Evolutionary conservation across 495 filamentous ascomycete genomes (phyloP), one percentile per base, ranked within the genome.

Genomic region (Pseudevernia furfuracea): DNA sequence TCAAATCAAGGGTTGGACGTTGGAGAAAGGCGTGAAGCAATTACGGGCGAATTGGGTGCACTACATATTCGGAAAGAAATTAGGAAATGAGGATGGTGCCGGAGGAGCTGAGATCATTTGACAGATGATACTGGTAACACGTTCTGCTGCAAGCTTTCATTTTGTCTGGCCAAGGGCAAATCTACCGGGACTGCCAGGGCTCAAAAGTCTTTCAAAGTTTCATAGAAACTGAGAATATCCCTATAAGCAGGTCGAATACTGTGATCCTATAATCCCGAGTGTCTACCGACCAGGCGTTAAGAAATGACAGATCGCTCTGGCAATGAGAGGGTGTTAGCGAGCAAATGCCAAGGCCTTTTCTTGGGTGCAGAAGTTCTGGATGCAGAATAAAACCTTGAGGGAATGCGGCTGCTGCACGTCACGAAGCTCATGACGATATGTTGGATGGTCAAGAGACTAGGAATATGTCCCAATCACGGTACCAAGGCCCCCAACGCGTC

Each of bases 31-130:
- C 10, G 80, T 91, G 32, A 76, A 75, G 69, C 81, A 77, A 67
- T 75, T 97, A 52, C 85, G 82, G 21, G 77, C 81, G 34, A 97
- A 98, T 71, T 97, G 91, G 87, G 84, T 77, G 61, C 77, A 79
- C 44, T 97, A 96, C 72, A 81, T 91, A 21, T 92, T 89, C 73
- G 92, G 89, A 37, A 52, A 57, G 9, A 58, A 17, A 19, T 12
- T 1, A 34, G 52, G 30, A 1, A 55, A 32, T 25, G 52, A 21
- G 2, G 5, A 55, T 34, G 15, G 52, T 17, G 30, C 28, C n/a
- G 52, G 7, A 32, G 21, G 11, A 34, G 17, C 28, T 32, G 28
- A 34, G 49, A 30, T 32, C 14, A 19, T 17, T 34, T 3, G 19
- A 32, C 19, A 32, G 30, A 21, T 52, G 44, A 23, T 2, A 48